Evolutionary conservation across 1,284 basidiomycete genomes (phyloP), one percentile per base, ranked within the genome.

Genomic region (Bondarzewia mesenterica): DNA sequence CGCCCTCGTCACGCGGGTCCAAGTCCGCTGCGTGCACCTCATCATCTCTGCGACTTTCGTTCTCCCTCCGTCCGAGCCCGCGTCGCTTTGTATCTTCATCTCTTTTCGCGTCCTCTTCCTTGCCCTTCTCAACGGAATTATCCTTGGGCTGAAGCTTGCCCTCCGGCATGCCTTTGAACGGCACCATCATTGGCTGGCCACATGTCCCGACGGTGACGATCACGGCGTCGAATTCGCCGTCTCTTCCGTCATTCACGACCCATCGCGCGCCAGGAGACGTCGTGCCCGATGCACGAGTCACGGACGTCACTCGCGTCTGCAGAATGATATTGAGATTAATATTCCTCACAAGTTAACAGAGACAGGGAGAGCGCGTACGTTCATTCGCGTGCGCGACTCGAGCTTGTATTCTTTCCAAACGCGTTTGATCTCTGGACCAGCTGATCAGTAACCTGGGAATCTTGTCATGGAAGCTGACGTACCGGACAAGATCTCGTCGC

Each of bases 161-260:
- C 5, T 67, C 61, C 2, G 70, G 69, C 61, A 78, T 70, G 0
- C 75, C 74, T 3, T 70, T 69, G 48, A 82, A 67, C 3, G 64
- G 57, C 49, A 78, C 64, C 65, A 68, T 70, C 55, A 72, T 68
- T 1, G 77, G 75, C 45, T 73, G 67, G 14, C 78, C 80, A 54
- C 78, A 80, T 0, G 78, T 81, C 3, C 80, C 80, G 27, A 81
- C 64, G 2, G 72, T 72, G 42, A 74, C 76, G 42, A 81, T 74
- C 51, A 82, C 60, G 0, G 75, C 78, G 55, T 82, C 79, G 54
- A 78, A 84, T n/a, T 65, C 58, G 5, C 67, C 72, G 44, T 76
- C 73, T 10, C 58, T 52, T 8, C 66, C 68, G 54, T 70, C 70
- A 47, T 80, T 75, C 57, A 83, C 66, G 39, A 74, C 60, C 81